Percentiles rank a stretch among this genome's conserved stretches.
These are phyloP conservation scores for Sporothrix brunneoviolacea DNA, from an alignment of 2,329 filamentous ascomycete species.

Conservation along the genomic window DNA sequence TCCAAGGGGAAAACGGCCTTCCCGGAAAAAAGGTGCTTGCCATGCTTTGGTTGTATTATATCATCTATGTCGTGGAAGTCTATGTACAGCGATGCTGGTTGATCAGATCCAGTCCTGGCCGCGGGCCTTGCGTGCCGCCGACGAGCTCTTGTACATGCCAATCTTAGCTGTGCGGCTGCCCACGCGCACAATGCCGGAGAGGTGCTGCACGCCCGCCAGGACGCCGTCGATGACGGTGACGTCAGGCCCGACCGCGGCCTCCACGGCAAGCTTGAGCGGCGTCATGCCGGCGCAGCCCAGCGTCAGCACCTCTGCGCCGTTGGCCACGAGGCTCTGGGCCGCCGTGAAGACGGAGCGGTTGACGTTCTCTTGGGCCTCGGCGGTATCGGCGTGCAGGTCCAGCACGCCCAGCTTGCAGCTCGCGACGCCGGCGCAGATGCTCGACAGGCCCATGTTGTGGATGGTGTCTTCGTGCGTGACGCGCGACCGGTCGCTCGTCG, in stretches of 20 bases:
- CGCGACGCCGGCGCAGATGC: slow-evolving; percentile 16
- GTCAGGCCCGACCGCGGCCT: slow-evolving; percentile 15
- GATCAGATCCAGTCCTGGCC: slow-evolving; percentile 16
- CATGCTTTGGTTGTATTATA: too few species aligned
- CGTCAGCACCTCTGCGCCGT: slow-evolving; percentile 16
- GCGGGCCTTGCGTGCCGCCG: slow-evolving; percentile 13
- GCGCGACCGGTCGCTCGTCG: slow-evolving; percentile 16
- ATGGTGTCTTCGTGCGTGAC: slow-evolving; percentile 15
- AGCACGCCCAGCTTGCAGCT: slow-evolving; percentile 19
- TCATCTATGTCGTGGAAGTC: too few species aligned
- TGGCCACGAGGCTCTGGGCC: slow-evolving; percentile 9
- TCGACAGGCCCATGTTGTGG: slow-evolving; percentile 16
- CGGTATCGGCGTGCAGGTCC: slow-evolving; percentile 15
- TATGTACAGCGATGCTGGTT: not conserved
- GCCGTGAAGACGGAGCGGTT: slow-evolving; percentile 8
- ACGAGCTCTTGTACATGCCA: slow-evolving; percentile 14
- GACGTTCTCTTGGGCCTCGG: slow-evolving; percentile 7
- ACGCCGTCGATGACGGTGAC: slow-evolving; percentile 18
- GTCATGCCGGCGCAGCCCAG: slow-evolving; percentile 19
- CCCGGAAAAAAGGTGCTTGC: too few species aligned
- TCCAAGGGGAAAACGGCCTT: too few species aligned
- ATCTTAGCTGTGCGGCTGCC: slow-evolving; percentile 22
- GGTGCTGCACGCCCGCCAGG: slow-evolving; percentile 30
- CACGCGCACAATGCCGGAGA: slow-evolving; percentile 35
- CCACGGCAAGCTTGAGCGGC: slow-evolving; percentile 17